Percentiles rank a stretch among this genome's conserved stretches.
phyloP scores from a whole-genome alignment of 75 land plant species.

The Chamaecyparis obtusa region DNA sequence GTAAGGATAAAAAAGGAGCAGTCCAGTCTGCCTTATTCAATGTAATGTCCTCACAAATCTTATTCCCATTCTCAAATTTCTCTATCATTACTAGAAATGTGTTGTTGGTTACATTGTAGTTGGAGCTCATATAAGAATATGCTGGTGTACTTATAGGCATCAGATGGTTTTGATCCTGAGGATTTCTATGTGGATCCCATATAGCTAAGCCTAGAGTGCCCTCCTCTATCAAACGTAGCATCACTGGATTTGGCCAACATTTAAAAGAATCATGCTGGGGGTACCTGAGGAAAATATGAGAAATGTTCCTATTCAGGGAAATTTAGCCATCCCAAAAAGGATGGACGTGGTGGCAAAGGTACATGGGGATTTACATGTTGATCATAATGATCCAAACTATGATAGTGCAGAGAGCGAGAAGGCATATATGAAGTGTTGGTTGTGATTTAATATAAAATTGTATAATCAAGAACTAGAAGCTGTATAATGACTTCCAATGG shows the following conservation, averaged over 20 bases:
- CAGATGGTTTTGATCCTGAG: constrained; percentile 36
- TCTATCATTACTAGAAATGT: constrained; percentile 47
- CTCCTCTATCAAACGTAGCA: constrained; percentile 49
- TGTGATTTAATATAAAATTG: neutral
- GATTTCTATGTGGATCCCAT: constrained; percentile 52
- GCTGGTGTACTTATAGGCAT: constrained; percentile 57
- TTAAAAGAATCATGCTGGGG: constrained; percentile 54
- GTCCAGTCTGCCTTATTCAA: constrained; percentile 42
- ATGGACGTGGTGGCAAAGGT: no score
- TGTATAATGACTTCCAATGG: constrained; percentile 29
- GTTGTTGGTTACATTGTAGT: constrained; percentile 44
- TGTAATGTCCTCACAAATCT: constrained; percentile 32
- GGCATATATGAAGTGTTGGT: neutral
- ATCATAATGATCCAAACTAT: no score
- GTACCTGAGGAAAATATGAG: no score
- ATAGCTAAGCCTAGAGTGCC: constrained; percentile 42
- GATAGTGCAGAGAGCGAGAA: neutral
- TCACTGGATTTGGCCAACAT: constrained; percentile 64
- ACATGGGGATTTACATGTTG: no score
- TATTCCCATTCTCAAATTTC: constrained; percentile 41
- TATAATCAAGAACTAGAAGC: neutral
- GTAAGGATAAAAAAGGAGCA: constrained; percentile 28
- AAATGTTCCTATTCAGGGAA: no score
- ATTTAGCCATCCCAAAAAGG: no score
- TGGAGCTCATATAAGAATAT: constrained; percentile 54